phyloP scores from a whole-genome alignment of 2,329 filamentous ascomycete species.

The Colletotrichum sp. region DNA sequence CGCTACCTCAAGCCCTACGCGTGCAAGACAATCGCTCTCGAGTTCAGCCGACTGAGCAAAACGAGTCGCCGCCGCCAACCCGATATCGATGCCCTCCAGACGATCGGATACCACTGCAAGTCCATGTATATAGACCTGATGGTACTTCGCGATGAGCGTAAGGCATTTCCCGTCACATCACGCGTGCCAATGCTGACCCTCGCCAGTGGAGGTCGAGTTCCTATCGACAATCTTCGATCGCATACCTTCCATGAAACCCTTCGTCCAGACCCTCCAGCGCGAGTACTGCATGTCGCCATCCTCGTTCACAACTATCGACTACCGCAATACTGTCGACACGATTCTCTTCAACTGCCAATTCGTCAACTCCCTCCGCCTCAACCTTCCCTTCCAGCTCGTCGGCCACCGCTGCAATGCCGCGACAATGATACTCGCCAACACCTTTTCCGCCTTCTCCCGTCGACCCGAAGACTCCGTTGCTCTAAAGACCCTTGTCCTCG shows the following conservation, averaged over 20 bases:
- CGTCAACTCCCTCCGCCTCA: conserved; percentile 51
- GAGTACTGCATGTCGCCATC: conserved; percentile 53
- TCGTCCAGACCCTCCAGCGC: conserved; percentile 47
- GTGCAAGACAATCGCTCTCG: conserved; percentile 53
- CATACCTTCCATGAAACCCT: conserved; percentile 50
- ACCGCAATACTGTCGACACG: conserved; percentile 41
- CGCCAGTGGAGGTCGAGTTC: conserved; percentile 52
- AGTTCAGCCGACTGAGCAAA: conserved; percentile 52
- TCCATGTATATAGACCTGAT: conserved; percentile 58
- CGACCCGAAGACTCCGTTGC: conserved; percentile 48
- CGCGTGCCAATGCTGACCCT: neutral
- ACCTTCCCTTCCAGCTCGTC: conserved; percentile 57
- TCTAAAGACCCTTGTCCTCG: conserved; percentile 52
- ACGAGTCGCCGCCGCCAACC: conserved; percentile 36
- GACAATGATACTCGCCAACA: conserved; percentile 58
- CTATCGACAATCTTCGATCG: conserved; percentile 50
- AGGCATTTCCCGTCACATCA: neutral
- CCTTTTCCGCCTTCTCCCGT: conserved; percentile 50
- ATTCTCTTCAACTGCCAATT: conserved; percentile 51
- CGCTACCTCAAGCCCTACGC: conserved; percentile 48
- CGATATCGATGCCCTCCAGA: conserved; percentile 45
- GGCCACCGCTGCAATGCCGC: conserved; percentile 49
- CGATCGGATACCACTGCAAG: conserved; percentile 52
- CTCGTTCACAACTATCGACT: conserved; percentile 57
- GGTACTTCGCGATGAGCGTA: conserved; percentile 57